phyloP scores from a whole-genome alignment of 305 asterid species.

The Fraxinus albicans region DNA sequence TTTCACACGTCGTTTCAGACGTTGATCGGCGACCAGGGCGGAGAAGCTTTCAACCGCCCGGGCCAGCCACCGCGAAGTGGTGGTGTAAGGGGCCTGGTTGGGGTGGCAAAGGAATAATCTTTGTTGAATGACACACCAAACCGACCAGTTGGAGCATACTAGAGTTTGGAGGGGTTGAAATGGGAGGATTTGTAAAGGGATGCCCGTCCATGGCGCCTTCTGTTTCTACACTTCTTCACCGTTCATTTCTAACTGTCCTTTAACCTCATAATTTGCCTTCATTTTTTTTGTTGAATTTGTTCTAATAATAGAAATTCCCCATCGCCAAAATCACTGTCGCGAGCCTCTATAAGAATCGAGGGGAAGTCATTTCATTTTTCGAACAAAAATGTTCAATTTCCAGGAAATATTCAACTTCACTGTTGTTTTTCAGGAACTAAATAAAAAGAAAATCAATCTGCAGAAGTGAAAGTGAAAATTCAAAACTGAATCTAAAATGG shows the following conservation, averaged over 20 bases:
- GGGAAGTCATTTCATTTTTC: background rate
- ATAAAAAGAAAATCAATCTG: background rate
- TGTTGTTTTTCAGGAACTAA: background rate
- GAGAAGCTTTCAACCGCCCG: conserved; percentile 44
- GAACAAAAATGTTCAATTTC: background rate
- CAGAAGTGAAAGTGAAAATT: conserved; percentile 10
- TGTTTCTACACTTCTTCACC: conserved; percentile 26
- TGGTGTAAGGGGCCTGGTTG: conserved; percentile 20
- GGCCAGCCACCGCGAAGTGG: conserved; percentile 45
- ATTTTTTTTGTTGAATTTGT: background rate
- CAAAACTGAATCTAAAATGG: background rate
- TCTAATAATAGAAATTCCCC: background rate
- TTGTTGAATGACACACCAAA: conserved; percentile 19
- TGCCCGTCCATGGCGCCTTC: conserved; percentile 30
- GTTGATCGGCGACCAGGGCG: conserved; percentile 33
- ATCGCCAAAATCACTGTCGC: background rate
- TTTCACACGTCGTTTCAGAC: background rate
- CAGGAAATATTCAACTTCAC: background rate
- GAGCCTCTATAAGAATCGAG: background rate
- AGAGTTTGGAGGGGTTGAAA: conserved; percentile 24
- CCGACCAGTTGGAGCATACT: conserved; percentile 25
- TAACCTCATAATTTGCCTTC: background rate
- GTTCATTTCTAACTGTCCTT: conserved; percentile 38
- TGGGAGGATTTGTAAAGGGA: conserved; percentile 29
- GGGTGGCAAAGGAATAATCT: background rate